Evolutionary conservation across 169 alveolate species (phyloP), one percentile per base, ranked within the genome.

Genomic region (Cryptosporidium sp.): DNA sequence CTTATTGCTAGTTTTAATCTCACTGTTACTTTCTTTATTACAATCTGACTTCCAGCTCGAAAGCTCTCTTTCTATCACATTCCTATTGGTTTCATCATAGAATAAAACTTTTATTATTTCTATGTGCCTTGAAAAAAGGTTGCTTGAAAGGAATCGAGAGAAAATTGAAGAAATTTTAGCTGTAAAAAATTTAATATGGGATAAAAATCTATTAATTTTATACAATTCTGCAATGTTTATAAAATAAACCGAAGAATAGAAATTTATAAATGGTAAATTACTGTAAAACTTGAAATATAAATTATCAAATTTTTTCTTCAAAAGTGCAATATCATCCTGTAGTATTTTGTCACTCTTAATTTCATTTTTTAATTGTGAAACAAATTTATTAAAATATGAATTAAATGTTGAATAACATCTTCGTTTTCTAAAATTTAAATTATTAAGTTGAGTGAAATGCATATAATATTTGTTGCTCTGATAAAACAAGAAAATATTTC

Each of bases 341-440:
- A 73, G 86, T 31, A 29, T 2, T 73, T 52, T 52, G 31, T 73
- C 86, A n/a, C 16, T 29, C 21, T 73, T 60, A n/a, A 73, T 37
- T 18, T 33, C 71, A 56, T 29, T 73, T 56, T 56, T 73, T 9
- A 73, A 10, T 52, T 73, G 26, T 14, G 61, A 73, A n/a, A 73
- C 7, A n/a, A 73, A 31, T 33, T 73, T 18, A 35, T 60, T 35
- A 21, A n/a, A 33, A 37, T 56, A 53, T 33, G 86, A 73, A 9
- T 73, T 33, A 44, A 37, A 21, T 23, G 16, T 6, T 21, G 23
- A 21, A 10, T 23, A 18, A 48, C 51, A 45, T 26, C 37, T 45
- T 70, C 85, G 39, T 8, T 44, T 8, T 16, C 18, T 23, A 70
- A 26, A 4, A 26, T n/a, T n/a, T 7, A 56, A 23, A n/a, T 26